phyloP scores from a whole-genome alignment of 805 yeast genomes.

The Hermanozyma aechmeae region DNA sequence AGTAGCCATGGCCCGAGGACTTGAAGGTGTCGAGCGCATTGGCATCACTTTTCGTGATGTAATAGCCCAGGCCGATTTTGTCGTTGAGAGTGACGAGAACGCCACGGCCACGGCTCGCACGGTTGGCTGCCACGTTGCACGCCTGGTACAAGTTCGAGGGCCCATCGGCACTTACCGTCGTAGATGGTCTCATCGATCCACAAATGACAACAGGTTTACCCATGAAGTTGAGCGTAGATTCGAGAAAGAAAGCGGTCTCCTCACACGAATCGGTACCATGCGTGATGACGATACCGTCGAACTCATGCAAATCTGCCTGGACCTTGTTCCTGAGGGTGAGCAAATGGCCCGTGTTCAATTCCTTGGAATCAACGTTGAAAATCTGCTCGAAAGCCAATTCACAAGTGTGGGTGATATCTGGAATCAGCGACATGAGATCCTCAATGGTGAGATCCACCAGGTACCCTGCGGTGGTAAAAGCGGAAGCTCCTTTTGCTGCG shows the following conservation, averaged over 20 bases:
- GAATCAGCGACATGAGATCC: conserved; percentile 41
- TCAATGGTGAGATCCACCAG: conserved; percentile 40
- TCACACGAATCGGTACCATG: conserved; percentile 69
- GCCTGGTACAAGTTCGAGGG: conserved; percentile 68
- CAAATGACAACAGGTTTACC: conserved; percentile 54
- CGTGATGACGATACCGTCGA: conserved; percentile 55
- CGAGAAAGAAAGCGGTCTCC: conserved; percentile 58
- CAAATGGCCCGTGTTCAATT: conserved; percentile 39
- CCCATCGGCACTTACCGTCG: conserved; percentile 63
- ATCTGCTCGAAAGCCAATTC: conserved; percentile 55
- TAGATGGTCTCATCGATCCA: conserved; percentile 70
- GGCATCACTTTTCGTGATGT: conserved; percentile 62
- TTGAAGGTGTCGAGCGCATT: conserved; percentile 64
- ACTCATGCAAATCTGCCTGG: conserved; percentile 31
- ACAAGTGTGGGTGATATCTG: conserved; percentile 46
- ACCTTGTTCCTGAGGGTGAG: conserved; percentile 38
- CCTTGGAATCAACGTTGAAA: conserved; percentile 53
- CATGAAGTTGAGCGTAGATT: conserved; percentile 29
- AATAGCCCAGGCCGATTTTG: conserved; percentile 60
- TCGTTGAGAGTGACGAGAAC: conserved; percentile 59
- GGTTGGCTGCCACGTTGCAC: conserved; percentile 49
- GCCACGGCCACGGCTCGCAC: conserved; percentile 46
- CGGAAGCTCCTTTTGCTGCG: conserved; percentile 40
- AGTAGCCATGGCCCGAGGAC: conserved; percentile 57
- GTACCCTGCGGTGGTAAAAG: conserved; percentile 47